Evolutionary conservation across 768 basidiomycete species (phyloP).

Genomic region (Strobilomyces dryophilus): DNA sequence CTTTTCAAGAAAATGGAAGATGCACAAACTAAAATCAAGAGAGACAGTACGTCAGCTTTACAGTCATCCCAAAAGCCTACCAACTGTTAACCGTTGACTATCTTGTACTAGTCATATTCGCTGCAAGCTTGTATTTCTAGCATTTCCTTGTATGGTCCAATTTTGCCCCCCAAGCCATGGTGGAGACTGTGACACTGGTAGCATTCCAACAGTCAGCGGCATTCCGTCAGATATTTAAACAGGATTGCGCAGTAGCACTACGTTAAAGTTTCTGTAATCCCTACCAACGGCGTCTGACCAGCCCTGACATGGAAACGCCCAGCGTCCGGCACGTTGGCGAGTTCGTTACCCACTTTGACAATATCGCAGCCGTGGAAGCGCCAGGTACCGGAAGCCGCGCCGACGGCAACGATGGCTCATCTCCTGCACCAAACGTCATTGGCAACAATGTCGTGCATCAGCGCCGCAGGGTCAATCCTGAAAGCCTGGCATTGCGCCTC

Average conservation of each 20-base stretch:
- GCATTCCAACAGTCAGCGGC: constrained; percentile 20
- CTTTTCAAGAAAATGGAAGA: constrained; percentile 99
- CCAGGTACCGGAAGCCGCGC: constrained; percentile 12
- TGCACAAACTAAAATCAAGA: constrained; percentile 86
- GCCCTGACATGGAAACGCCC: constrained; percentile 13
- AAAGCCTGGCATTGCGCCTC: constrained; percentile 62
- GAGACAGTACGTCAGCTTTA: constrained; percentile 73
- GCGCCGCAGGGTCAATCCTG: constrained; percentile 57
- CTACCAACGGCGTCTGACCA: not conserved
- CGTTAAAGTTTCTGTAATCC: not conserved
- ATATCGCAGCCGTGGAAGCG: not conserved
- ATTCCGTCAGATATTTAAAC: constrained; percentile 15
- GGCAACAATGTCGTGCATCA: constrained; percentile 18
- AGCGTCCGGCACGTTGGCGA: not conserved
- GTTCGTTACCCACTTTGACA: not conserved
- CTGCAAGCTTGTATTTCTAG: constrained; percentile 84
- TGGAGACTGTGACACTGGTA: not conserved
- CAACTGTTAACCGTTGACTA: constrained; percentile 2
- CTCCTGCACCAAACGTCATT: not conserved
- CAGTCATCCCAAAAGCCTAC: not conserved
- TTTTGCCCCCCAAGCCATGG: not conserved
- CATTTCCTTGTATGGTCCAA: not conserved
- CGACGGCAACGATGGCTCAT: constrained; percentile 1
- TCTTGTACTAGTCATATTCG: constrained; percentile 64
- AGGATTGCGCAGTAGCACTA: not conserved